Conservation (phyloP, 2,329 filamentous ascomycete genomes). For the Xylariaceae sp. region DNA sequence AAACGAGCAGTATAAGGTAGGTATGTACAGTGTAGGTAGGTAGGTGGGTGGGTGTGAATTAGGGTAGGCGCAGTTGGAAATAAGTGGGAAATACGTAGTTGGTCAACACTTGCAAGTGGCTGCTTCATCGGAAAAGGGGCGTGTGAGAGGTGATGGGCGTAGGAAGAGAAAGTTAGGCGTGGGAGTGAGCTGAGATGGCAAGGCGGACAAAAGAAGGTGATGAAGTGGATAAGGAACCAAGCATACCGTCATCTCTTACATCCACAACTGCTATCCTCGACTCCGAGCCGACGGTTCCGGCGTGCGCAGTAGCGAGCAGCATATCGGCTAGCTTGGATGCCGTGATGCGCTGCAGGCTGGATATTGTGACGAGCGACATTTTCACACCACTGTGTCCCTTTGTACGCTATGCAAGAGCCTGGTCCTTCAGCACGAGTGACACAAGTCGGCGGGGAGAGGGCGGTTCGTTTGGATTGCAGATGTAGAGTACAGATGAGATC, state of each 20-base stretch:
- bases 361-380: constrained; percentile 48
- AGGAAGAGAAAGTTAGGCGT: too few species aligned
- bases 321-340: constrained; percentile 69
- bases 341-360: constrained; percentile 67
- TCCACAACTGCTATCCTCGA: constrained; percentile 75
- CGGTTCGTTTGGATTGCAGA: too few species aligned
- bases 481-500: too few species aligned
- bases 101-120: too few species aligned
- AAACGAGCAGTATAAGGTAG: not conserved
- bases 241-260: constrained; percentile 78
- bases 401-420: not conserved
- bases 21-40: not conserved
- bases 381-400: not conserved
- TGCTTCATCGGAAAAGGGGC: too few species aligned
- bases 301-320: constrained; percentile 56
- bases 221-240: not conserved
- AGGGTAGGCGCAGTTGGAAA: not conserved
- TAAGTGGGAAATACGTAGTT: too few species aligned
- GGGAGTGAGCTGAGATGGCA: too few species aligned
- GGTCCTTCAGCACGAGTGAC: not conserved
- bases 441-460: not conserved
- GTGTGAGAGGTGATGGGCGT: too few species aligned
- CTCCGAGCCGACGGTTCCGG: constrained; percentile 20
- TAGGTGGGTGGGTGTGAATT: not conserved
- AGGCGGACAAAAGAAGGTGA: not conserved